phyloP scores from a whole-genome alignment of 169 alveolate species.

The Eimeria falciformis region DNA sequence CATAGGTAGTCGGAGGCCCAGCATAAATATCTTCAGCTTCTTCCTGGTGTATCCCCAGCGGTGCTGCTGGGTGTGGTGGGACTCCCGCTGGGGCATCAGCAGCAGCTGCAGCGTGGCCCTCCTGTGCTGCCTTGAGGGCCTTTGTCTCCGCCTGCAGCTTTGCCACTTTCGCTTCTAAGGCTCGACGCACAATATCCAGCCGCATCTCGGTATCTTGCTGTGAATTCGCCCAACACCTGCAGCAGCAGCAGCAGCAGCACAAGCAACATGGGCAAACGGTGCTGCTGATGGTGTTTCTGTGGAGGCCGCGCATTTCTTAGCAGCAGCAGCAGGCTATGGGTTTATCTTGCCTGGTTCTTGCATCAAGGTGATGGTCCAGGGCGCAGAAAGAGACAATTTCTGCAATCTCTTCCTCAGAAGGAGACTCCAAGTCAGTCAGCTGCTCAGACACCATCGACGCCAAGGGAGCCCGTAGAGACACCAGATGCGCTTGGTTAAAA shows the following conservation, averaged over 20 bases:
- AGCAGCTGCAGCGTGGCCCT: background rate
- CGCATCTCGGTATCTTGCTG: conserved; percentile 69
- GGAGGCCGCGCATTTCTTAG: background rate
- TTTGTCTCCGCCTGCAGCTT: conserved; percentile 21
- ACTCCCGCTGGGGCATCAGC: background rate
- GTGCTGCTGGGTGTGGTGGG: background rate
- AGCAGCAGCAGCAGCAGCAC: background rate
- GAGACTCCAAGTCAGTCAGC: conserved; percentile 11
- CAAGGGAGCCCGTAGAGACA: conserved; percentile 25
- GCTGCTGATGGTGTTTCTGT: background rate
- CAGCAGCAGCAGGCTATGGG: background rate
- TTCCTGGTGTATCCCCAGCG: background rate
- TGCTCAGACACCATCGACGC: conserved; percentile 21
- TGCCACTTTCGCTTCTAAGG: conserved; percentile 28
- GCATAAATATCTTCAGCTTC: background rate
- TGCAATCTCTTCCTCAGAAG: conserved; percentile 31
- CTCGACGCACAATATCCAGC: conserved; percentile 41
- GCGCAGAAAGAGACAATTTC: conserved; percentile 63
- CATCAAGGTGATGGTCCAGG: conserved; percentile 59
- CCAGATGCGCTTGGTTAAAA: conserved; percentile 54
- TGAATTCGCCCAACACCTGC: conserved; percentile 68
- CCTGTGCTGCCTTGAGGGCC: background rate
- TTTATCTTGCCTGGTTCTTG: conserved; percentile 15
- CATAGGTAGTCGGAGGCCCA: background rate
- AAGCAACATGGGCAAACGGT: background rate